Evolutionary conservation across 2,329 filamentous ascomycete species (phyloP).

Genomic region (Cladophialophora psammophila): DNA sequence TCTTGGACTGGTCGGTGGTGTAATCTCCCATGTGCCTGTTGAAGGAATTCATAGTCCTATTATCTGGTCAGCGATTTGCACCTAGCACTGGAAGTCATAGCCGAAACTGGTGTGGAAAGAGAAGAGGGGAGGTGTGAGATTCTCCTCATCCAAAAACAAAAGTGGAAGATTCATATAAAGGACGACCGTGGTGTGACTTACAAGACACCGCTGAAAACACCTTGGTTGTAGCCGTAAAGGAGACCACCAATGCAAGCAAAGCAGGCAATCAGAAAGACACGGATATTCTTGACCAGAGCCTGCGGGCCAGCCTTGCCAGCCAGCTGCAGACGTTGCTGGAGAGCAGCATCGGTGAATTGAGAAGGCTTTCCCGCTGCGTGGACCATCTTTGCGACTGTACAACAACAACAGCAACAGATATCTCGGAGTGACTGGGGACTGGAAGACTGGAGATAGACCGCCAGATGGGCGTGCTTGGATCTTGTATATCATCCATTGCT

Average conservation of each 20-base stretch:
- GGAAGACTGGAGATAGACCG: neutral
- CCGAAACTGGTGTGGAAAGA: neutral
- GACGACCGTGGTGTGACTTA: conserved; percentile 48
- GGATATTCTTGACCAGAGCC: conserved; percentile 61
- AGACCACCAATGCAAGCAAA: conserved; percentile 62
- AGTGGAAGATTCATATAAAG: neutral
- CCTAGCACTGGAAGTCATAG: neutral
- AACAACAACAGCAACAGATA: neutral
- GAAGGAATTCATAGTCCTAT: conserved; percentile 43
- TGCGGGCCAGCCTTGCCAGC: conserved; percentile 53
- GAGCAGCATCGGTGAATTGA: conserved; percentile 38
- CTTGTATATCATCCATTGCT: conserved; percentile 8
- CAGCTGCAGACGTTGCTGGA: conserved; percentile 46
- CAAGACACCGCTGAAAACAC: conserved; percentile 75
- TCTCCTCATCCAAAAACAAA: conserved; percentile 46
- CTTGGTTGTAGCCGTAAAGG: conserved; percentile 76
- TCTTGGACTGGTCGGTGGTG: conserved; percentile 41
- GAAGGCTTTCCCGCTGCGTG: conserved; percentile 28
- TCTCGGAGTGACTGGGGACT: neutral
- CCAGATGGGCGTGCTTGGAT: conserved; percentile 5
- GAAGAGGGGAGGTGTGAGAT: neutral
- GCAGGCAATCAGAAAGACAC: conserved; percentile 62
- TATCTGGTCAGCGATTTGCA: conserved; percentile 5
- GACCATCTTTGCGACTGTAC: conserved; percentile 34
- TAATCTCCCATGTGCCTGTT: conserved; percentile 36